phyloP scores from a whole-genome alignment of 176 grass and related monocot species.

The Aegilops tauschii region DNA sequence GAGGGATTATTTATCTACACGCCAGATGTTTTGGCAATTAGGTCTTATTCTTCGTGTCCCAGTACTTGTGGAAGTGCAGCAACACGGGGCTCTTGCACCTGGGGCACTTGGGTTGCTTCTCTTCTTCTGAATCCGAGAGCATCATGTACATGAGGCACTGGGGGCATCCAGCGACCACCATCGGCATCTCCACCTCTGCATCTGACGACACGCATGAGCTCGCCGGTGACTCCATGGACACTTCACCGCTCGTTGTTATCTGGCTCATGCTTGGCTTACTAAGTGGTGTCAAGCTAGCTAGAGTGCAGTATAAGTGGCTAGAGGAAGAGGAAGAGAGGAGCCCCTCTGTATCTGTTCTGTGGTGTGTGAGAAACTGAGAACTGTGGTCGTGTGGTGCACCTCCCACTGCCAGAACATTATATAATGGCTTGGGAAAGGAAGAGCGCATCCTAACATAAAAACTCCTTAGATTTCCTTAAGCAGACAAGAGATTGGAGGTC shows the following conservation, averaged over 20 bases:
- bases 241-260: background rate
- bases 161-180: slow-evolving; percentile 49
- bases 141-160: slow-evolving; percentile 58
- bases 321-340: background rate
- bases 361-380: background rate
- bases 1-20: background rate
- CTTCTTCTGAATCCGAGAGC: slow-evolving; percentile 33
- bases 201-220: slow-evolving; percentile 50
- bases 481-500: background rate
- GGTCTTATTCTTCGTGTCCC: slow-evolving; percentile 7
- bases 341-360: background rate
- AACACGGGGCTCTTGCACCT: slow-evolving; percentile 42
- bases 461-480: background rate
- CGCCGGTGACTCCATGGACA: slow-evolving; percentile 22
- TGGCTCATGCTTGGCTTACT: slow-evolving; percentile 7
- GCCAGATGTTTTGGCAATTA: background rate
- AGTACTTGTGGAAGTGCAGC: slow-evolving; percentile 36
- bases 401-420: background rate
- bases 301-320: background rate
- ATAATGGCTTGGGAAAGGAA: slow-evolving; percentile 10
- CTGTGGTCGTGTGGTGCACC: background rate
- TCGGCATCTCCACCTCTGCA: slow-evolving; percentile 7
- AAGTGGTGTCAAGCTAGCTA: background rate
- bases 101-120: slow-evolving; percentile 44
- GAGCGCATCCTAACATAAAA: background rate